Evolutionary conservation across 2,329 filamentous ascomycete species (phyloP), one percentile per base, ranked within the genome.

Genomic region (Fusarium subtropicale): DNA sequence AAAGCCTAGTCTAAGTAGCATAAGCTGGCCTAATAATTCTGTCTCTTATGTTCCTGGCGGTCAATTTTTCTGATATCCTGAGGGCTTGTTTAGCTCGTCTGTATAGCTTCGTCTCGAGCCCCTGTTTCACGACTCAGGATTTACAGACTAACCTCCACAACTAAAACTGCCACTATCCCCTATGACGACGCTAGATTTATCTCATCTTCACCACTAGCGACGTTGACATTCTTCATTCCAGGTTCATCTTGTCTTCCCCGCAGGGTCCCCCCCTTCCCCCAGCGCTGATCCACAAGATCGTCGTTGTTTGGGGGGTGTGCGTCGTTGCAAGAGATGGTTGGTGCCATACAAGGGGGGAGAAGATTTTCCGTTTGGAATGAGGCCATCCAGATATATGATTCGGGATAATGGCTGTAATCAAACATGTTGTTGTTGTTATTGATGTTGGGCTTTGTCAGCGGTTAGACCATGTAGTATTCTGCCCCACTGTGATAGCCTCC

Each of bases 231-330:
- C 33, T 39, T 56, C 28, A 36, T 63, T 64, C 60, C 59, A 57
- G 22, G 36, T 60, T 65, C 39, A 36, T 64, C 53, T 60, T 18
- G 33, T 42, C 46, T 65, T 48, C 62, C 62, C 60, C 60, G 61
- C 62, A 65, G 62, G 60, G 62, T 65, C 42, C 62, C 54, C 38
- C 54, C 60, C 28, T 46, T 18, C 16, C 33, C 48, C 41, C 20
- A 22, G 44, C 11, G 28, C 44, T 28, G 62, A 65, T 65, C 62
- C 53, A 41, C 33, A 50, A 28, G 62, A 65, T 65, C 62, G 47
- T 65, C 47, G 54, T 12, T 47, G 28, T 26, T 28, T 38, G 41
- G 59, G 60, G 52, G n/a, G 62, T 48, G 62, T 46, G 44, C 22
- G 18, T n/a, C 30, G 46, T 57, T 51, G 30, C 30, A 61, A 16